Evolutionary conservation across 2,329 filamentous ascomycete genomes (phyloP), one percentile per base, ranked within the genome.

Genomic region (Hypocrella siamensis): DNA sequence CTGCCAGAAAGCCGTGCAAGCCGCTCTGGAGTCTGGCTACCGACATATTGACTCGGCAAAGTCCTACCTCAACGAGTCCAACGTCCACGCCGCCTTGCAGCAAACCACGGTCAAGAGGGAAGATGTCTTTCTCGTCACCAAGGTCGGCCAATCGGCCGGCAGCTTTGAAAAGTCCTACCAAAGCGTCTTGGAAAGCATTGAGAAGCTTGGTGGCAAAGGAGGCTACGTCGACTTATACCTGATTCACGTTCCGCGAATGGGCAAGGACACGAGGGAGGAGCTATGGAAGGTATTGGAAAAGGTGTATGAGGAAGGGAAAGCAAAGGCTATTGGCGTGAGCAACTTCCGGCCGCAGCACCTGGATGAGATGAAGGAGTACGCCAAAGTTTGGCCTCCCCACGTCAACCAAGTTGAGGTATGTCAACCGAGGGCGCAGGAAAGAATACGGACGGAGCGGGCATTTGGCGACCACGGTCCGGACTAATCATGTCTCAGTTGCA

Each of bases 351-450:
- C 75, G 30, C 61, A 65, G 27, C 72, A 81, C 45, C 67, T 84
- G 17, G 69, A 83, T 45, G 73, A 79, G 51, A 62, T 83, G 58
- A 75, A 70, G 49, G 48, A 52, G 18, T 76, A 71, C 48, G 75
- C 75, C n/a, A 66, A 63, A 29, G 54, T 69, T 3, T 80, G 68
- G 66, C 77, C 77, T 30, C 79, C 78, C n/a, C 66, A 70, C 28
- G 73, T 79, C 6, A 81, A 82, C 46, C 79, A 84, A 50, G 71
- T 82, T 39, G 75, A 80, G 65, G 75, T 77, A 48, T 48, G 61
- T 27, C n/a, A n/a, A 10, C n/a, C 7, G 6, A 31, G 19, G 5
- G 15, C 14, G n/a, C n/a, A 30, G 19, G 28, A 30, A 21, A 14
- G 18, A 11, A 6, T 6, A 6, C 9, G 9, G 28, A 19, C 19